Evolutionary conservation across 805 yeast genomes (phyloP).

Genomic region (Ogataea methylovora): DNA sequence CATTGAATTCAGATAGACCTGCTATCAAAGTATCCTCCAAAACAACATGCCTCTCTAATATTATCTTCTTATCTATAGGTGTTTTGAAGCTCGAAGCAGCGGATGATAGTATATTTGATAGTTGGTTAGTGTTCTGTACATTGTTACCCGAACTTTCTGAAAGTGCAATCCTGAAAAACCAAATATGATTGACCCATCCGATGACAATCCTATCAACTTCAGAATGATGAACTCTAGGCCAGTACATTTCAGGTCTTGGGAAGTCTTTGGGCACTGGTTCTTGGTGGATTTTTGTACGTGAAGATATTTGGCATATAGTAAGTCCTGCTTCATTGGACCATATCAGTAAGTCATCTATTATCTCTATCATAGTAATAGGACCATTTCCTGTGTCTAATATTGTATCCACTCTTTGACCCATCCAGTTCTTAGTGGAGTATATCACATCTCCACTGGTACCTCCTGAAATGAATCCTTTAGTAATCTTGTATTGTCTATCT

Average conservation of each 20-base stretch:
- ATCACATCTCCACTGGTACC: conserved; percentile 84
- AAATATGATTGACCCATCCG: conserved; percentile 78
- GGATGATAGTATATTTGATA: conserved; percentile 38
- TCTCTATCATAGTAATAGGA: conserved; percentile 61
- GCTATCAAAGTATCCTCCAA: conserved; percentile 51
- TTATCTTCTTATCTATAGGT: conserved; percentile 32
- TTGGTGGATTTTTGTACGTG: conserved; percentile 40
- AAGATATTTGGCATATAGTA: conserved; percentile 50
- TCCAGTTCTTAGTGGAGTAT: conserved; percentile 75
- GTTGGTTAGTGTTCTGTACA: conserved; percentile 5
- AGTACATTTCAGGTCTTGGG: conserved; percentile 69
- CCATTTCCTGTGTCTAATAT: conserved; percentile 54
- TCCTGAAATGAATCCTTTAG: conserved; percentile 71
- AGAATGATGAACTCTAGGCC: conserved; percentile 68
- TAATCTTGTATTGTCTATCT: conserved; percentile 56
- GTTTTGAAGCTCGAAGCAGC: conserved; percentile 48
- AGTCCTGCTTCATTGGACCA: conserved; percentile 88
- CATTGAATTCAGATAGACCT: conserved; percentile 72
- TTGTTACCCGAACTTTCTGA: conserved; percentile 2
- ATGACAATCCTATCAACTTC: conserved; percentile 61
- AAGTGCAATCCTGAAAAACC: conserved; percentile 32
- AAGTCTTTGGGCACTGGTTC: conserved; percentile 49
- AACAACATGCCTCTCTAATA: conserved; percentile 39
- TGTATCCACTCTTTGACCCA: conserved; percentile 72
- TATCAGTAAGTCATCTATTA: conserved; percentile 56